Conservation (phyloP, 2,329 filamentous ascomycete genomes). For the Neobulgaria alba region DNA sequence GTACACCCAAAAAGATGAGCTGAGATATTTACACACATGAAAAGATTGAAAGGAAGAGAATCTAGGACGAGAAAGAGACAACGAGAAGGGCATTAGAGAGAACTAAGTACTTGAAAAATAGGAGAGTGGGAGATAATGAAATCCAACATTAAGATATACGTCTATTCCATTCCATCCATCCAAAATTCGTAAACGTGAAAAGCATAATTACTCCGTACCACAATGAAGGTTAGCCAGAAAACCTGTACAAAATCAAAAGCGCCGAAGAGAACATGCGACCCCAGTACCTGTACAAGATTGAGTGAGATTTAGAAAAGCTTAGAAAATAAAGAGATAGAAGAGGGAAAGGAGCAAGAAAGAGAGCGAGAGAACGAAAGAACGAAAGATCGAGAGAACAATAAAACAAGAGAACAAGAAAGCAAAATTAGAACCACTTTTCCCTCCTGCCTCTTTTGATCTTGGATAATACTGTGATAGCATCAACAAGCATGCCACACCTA, state of each 20-base stretch:
- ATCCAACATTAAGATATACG: neutral
- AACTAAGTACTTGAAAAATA: neutral
- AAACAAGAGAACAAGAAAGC: neutral
- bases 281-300: no score
- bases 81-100: neutral
- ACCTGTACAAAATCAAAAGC: neutral
- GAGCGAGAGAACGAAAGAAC: neutral
- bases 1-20: no score
- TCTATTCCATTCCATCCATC: neutral
- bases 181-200: neutral
- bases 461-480: slow-evolving; percentile 44
- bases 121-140: neutral
- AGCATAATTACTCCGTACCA: no score
- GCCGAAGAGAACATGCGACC: neutral
- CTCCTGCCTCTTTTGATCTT: slow-evolving; percentile 40
- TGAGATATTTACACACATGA: no score
- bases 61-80: no score
- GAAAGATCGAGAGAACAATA: neutral
- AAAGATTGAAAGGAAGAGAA: no score
- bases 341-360: neutral
- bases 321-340: neutral
- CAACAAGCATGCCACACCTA: slow-evolving; percentile 41
- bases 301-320: neutral
- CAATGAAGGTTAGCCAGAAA: no score
- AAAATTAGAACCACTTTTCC: slow-evolving; percentile 34